Base-by-base conservation (phyloP, 805 yeast species). In the Yarrowia phangngaensis region DNA sequence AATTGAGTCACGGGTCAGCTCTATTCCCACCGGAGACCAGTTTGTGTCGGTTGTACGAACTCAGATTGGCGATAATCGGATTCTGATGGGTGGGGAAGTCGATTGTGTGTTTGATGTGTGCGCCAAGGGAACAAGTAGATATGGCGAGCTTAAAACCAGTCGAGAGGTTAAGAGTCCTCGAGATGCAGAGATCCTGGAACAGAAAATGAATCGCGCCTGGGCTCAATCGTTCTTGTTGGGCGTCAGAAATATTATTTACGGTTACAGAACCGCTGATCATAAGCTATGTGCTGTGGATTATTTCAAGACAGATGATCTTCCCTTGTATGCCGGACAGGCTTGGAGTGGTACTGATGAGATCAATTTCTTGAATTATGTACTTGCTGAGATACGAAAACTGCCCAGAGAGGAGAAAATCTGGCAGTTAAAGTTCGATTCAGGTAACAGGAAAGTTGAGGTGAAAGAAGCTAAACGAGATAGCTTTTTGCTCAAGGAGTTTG, bases 191-290 rank as follows among this genome's bases (percentile, higher is more conserved):
- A 72, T 62, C 14, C 87, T 90, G 60, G 96, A 90, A 60, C 73
- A 72, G 49, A 88, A 87, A 64, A 67, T 92, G 34, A 77, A 82
- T 61, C 75, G 71, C 53, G 74, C 94, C 0, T 92, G 99, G 99
- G 86, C 95, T 2, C 97, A 88, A 67, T 83, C 95, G 54, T 92
- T 88, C 63, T 69, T 92, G 16, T 71, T 86, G 34, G 98, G 98
- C 4, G 75, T 92, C 15, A 80, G 83, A n/a, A 75, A 76, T 52
- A 73, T 90, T 4, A 74, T 84, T 4, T 85, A 85, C 60, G 99
- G 97, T 0, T 92, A 84, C 64, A 74, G 96, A 56, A 94, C 87
- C 61, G 83, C 83, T 13, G 66, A 77, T 24, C 71, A 82, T 32
- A 63, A 74, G n/a, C 66, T 90, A 50, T 69, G 74, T 54, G 66